phyloP scores from a whole-genome alignment of 352 stramenopile genomes.

The Pythium aquatile region DNA sequence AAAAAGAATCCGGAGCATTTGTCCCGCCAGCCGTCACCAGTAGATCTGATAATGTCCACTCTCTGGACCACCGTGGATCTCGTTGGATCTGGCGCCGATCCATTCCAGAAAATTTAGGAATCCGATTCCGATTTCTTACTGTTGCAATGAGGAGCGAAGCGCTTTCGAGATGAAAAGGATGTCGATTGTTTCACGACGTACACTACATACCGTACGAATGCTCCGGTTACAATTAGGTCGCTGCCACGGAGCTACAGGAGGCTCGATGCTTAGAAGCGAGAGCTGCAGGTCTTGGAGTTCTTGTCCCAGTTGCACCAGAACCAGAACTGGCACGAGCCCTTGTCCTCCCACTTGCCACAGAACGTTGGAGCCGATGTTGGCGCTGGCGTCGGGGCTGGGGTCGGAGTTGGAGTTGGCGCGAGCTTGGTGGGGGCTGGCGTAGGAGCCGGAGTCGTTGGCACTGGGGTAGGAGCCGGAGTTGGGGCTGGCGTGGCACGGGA shows the following conservation, averaged over 20 bases:
- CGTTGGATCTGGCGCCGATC: background rate
- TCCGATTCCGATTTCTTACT: too few relatives aligned
- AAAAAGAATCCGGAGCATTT: background rate
- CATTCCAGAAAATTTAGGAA: background rate
- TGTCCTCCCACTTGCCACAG: conserved; percentile 10
- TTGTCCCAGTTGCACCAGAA: conserved; percentile 24
- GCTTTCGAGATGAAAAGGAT: background rate
- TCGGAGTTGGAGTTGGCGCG: conserved; percentile 4
- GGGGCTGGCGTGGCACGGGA: background rate
- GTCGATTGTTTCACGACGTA: background rate
- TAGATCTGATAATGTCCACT: background rate
- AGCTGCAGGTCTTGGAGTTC: background rate
- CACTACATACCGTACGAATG: background rate
- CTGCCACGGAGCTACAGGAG: background rate
- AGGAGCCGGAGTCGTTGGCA: background rate
- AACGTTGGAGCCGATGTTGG: conserved; percentile 3
- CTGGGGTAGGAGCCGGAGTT: background rate
- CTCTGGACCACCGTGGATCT: background rate
- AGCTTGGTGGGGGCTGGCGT: conserved; percentile 2
- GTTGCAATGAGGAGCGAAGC: too few relatives aligned
- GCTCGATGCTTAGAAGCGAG: conserved; percentile 5
- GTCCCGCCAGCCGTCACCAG: background rate
- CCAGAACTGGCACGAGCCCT: conserved; percentile 17
- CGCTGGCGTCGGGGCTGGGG: background rate
- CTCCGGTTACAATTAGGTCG: background rate